Percentiles rank a stretch among this genome's conserved stretches.
phyloP scores from a whole-genome alignment of 2,329 filamentous ascomycete species.

The Aspergillus sp. region DNA sequence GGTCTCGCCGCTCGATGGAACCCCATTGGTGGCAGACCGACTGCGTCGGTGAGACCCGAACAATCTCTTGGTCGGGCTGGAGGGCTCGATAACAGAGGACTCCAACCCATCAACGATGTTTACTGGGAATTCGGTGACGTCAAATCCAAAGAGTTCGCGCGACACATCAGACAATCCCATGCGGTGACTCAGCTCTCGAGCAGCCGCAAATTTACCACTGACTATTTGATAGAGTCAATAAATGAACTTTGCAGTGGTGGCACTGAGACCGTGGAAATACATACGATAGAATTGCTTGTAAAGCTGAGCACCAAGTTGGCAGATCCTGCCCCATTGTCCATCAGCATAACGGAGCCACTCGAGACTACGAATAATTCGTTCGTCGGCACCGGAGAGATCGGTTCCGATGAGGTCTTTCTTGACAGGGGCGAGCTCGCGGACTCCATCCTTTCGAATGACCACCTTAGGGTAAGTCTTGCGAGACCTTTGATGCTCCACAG shows the following conservation, averaged over 20 bases:
- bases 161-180: conserved; percentile 52
- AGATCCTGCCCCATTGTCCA: conserved; percentile 69
- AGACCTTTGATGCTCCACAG: conserved; percentile 31
- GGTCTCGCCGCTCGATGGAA: conserved; percentile 24
- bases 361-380: conserved; percentile 74
- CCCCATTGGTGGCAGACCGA: conserved; percentile 26
- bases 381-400: conserved; percentile 58
- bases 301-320: conserved; percentile 66
- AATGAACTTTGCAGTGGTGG: conserved; percentile 4
- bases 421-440: conserved; percentile 62
- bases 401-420: conserved; percentile 70
- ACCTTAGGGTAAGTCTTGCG: conserved; percentile 41
- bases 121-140: conserved; percentile 30
- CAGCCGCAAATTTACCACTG: conserved; percentile 51
- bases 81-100: conserved; percentile 25
- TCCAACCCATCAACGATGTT: conserved; percentile 23
- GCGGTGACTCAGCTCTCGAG: conserved; percentile 53
- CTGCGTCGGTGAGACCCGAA: conserved; percentile 30
- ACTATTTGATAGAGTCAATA: conserved; percentile 10
- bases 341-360: conserved; percentile 82
- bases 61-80: conserved; percentile 34
- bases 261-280: conserved; percentile 39
- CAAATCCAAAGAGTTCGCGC: conserved; percentile 39
- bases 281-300: conserved; percentile 82
- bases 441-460: conserved; percentile 50